Conservation (phyloP, 2,329 filamentous ascomycete species). For the Sarocladiaceae sp. region DNA sequence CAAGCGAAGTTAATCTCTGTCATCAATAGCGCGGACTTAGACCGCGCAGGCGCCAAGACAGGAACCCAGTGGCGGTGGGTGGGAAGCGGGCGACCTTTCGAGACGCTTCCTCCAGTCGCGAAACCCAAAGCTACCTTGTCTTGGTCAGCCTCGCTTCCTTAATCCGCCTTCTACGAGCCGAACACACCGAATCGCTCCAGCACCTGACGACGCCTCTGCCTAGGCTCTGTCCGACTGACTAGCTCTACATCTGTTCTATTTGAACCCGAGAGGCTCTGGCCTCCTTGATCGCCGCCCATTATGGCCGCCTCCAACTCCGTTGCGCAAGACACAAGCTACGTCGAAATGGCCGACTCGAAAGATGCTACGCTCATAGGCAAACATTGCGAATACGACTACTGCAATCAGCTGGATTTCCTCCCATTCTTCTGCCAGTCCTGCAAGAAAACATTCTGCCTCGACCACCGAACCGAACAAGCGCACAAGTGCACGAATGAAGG, state of each 20-base stretch:
- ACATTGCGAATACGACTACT: slow-evolving; percentile 88
- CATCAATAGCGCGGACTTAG: too few relatives aligned
- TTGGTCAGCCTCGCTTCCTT: slow-evolving; percentile 7
- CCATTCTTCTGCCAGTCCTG: slow-evolving; percentile 93
- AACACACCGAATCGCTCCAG: slow-evolving; percentile 16
- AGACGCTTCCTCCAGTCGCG: slow-evolving; percentile 24
- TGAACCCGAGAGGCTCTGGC: slow-evolving; percentile 7
- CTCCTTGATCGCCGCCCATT: slow-evolving; percentile 16
- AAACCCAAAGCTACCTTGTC: too few relatives aligned
- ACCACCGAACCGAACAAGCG: slow-evolving; percentile 80
- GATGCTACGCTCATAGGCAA: slow-evolving; percentile 82
- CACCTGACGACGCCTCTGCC: slow-evolving; percentile 7
- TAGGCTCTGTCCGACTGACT: neutral
- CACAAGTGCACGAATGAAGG: slow-evolving; percentile 62
- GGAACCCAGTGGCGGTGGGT: slow-evolving; percentile 11
- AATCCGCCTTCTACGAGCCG: neutral
- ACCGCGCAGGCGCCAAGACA: slow-evolving; percentile 17
- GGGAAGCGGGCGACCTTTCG: slow-evolving; percentile 21
- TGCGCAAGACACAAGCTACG: slow-evolving; percentile 50
- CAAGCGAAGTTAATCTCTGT: too few relatives aligned
- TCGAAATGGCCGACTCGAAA: slow-evolving; percentile 61
- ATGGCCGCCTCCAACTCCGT: slow-evolving; percentile 45
- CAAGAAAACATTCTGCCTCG: slow-evolving; percentile 77
- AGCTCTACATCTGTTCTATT: slow-evolving; percentile 2
- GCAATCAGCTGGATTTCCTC: slow-evolving; percentile 91